A percentile compares a stretch with the other conserved stretches of the same genome.
Evolutionary conservation across 108 stramenopile species (phyloP).

Genomic region (Chaetoceros tenuissimus): DNA sequence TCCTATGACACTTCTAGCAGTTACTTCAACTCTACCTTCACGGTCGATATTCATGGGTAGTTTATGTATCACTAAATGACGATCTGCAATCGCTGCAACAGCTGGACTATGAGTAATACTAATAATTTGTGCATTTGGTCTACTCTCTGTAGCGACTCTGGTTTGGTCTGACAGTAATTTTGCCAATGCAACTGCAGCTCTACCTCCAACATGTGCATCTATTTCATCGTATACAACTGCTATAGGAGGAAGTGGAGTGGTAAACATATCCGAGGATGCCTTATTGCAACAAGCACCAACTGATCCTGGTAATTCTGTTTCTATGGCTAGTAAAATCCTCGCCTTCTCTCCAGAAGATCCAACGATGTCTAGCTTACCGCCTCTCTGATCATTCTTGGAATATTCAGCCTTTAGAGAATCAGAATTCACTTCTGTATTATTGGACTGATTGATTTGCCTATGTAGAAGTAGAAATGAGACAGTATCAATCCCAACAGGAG

Average conservation of each 20-base stretch:
- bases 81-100: slow-evolving; percentile 63
- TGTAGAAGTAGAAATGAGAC: slow-evolving; percentile 8
- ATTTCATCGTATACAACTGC: slow-evolving; percentile 80
- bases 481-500: slow-evolving; percentile 29
- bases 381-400: slow-evolving; percentile 14
- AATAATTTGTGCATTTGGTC: slow-evolving; percentile 40
- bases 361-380: slow-evolving; percentile 51
- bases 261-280: slow-evolving; percentile 4
- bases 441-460: no score
- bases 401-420: no score
- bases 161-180: slow-evolving; percentile 66
- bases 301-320: slow-evolving; percentile 66
- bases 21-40: slow-evolving; percentile 12
- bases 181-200: slow-evolving; percentile 70
- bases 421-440: no score
- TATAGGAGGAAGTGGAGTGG: slow-evolving; percentile 28
- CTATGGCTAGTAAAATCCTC: slow-evolving; percentile 68
- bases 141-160: slow-evolving; percentile 12
- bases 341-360: slow-evolving; percentile 77
- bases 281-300: slow-evolving; percentile 40
- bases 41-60: no score
- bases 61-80: slow-evolving; percentile 63
- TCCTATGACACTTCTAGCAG: slow-evolving; percentile 34
- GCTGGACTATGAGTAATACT: slow-evolving; percentile 77
- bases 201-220: slow-evolving; percentile 79